A percentile compares a stretch with the other conserved stretches of the same genome.
Conservation (phyloP, 805 yeast species). For the Hanseniaspora nectarophila region DNA sequence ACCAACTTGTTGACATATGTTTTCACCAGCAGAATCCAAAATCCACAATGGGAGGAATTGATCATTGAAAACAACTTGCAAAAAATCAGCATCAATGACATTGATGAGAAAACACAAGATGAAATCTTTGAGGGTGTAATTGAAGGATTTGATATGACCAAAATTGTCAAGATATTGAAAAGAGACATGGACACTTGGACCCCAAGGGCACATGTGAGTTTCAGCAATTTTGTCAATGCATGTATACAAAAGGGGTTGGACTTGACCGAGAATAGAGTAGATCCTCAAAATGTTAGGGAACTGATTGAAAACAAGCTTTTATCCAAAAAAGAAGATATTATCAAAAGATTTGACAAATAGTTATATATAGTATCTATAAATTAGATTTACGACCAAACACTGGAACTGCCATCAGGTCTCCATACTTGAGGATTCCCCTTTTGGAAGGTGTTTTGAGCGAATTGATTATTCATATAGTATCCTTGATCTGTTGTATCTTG, state of each 20-base stretch:
- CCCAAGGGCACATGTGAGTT: conserved; percentile 46
- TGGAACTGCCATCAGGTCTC: conserved; percentile 27
- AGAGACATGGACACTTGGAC: conserved; percentile 39
- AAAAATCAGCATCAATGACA: conserved; percentile 48
- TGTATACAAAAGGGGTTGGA: conserved; percentile 81
- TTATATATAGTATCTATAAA: neutral
- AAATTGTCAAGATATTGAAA: conserved; percentile 19
- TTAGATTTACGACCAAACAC: conserved; percentile 26
- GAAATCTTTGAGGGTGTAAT: conserved; percentile 35
- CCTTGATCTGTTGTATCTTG: neutral
- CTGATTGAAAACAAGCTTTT: neutral
- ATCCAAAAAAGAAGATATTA: neutral
- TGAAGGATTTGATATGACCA: conserved; percentile 40
- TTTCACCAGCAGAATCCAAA: neutral
- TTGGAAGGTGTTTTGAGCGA: neutral
- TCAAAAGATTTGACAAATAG: neutral
- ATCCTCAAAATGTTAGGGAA: conserved; percentile 20
- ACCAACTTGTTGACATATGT: neutral
- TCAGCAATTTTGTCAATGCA: conserved; percentile 53
- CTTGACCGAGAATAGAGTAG: conserved; percentile 50
- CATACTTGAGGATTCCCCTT: conserved; percentile 19
- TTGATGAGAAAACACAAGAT: neutral
- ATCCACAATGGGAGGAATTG: conserved; percentile 19
- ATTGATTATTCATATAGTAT: neutral
- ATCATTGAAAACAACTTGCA: conserved; percentile 41